Conservation (phyloP, 2,329 filamentous ascomycete species). For the Zalaria obscura region DNA sequence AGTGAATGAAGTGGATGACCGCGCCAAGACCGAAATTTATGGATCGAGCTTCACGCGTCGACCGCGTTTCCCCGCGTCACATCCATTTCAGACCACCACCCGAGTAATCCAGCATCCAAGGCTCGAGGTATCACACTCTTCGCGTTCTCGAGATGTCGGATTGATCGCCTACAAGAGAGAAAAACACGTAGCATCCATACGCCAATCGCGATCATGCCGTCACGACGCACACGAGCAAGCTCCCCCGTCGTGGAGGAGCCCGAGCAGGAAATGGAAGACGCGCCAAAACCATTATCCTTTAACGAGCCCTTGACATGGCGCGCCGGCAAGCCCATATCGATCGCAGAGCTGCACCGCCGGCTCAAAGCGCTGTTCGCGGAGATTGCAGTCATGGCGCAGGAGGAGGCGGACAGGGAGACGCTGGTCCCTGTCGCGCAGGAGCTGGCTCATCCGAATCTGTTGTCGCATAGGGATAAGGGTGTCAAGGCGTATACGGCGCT, state of each 20-base stretch:
- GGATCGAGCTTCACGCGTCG: too few relatives aligned
- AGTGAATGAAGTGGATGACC: too few relatives aligned
- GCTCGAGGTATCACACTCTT: too few relatives aligned
- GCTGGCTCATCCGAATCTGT: constrained; percentile 64
- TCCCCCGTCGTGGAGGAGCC: constrained; percentile 3
- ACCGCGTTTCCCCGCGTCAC: too few relatives aligned
- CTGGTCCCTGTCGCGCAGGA: constrained; percentile 73
- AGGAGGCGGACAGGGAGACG: constrained; percentile 71
- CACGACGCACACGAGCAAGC: constrained; percentile 5
- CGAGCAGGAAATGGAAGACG: constrained; percentile 10
- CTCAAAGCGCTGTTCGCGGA: constrained; percentile 72
- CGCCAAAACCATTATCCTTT: constrained; percentile 46
- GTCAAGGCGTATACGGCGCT: constrained; percentile 80
- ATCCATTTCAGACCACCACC: too few relatives aligned
- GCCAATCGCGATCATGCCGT: constrained; percentile 4
- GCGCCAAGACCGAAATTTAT: too few relatives aligned
- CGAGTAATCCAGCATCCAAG: too few relatives aligned
- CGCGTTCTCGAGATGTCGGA: too few relatives aligned
- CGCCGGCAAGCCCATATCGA: constrained; percentile 76
- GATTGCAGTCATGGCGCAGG: constrained; percentile 74
- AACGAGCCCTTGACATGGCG: constrained; percentile 81
- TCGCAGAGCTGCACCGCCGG: constrained; percentile 66
- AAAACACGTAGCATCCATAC: too few relatives aligned
- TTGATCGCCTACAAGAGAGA: too few relatives aligned
- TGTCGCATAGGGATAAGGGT: constrained; percentile 85